A percentile compares a stretch with the other conserved stretches of the same genome.
phyloP scores from a whole-genome alignment of 768 basidiomycete genomes.

The Mycena crocata region DNA sequence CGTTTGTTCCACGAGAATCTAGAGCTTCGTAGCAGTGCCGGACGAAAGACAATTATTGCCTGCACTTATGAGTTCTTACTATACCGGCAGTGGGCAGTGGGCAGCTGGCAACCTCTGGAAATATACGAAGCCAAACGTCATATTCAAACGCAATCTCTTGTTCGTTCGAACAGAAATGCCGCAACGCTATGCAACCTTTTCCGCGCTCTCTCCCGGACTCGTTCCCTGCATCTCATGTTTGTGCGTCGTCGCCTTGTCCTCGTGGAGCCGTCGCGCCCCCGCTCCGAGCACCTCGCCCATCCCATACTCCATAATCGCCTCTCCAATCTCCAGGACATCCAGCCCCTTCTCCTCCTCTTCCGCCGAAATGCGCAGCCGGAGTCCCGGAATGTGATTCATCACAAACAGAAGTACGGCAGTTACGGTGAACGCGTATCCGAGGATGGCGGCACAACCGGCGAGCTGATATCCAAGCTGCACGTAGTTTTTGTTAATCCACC shows the following conservation, averaged over 20 bases:
- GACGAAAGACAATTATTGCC: too few relatives aligned
- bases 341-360: conserved; percentile 15
- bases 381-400: conserved; percentile 23
- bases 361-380: conserved; percentile 8
- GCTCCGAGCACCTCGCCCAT: conserved; percentile 18
- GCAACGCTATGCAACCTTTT: background rate
- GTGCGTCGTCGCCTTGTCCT: too few relatives aligned
- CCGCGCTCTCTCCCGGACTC: conserved; percentile 1
- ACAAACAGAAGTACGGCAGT: conserved; percentile 9
- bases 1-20: too few relatives aligned
- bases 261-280: conserved; percentile 3
- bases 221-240: background rate
- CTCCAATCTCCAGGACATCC: conserved; percentile 21
- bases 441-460: conserved; percentile 21
- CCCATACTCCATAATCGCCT: conserved; percentile 23
- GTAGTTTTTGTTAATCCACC: conserved; percentile 17
- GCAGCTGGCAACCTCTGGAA: too few relatives aligned
- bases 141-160: too few relatives aligned
- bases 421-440: conserved; percentile 13
- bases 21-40: too few relatives aligned
- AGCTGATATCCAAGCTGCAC: conserved; percentile 21
- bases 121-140: too few relatives aligned
- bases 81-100: too few relatives aligned
- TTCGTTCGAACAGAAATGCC: too few relatives aligned
- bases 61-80: too few relatives aligned